Evolutionary conservation across 805 yeast genomes (phyloP).

Genomic region (Pichia paraexigua): DNA sequence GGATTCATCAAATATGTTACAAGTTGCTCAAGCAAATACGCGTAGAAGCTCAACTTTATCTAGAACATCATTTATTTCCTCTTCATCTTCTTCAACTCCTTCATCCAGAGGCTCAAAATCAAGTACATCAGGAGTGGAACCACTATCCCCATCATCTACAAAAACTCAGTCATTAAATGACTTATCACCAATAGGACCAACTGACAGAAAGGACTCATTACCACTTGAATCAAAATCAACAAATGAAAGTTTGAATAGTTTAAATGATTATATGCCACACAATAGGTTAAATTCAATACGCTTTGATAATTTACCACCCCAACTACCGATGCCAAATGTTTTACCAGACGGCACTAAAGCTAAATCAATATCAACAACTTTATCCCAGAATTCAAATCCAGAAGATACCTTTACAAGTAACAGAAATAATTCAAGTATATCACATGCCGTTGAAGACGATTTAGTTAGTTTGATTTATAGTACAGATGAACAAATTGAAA

Average conservation of each 20-base stretch:
- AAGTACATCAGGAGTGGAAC: neutral
- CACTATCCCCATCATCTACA: neutral
- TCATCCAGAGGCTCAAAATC: neutral
- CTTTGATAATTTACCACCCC: constrained; percentile 40
- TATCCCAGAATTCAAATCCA: neutral
- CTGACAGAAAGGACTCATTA: neutral
- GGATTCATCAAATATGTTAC: neutral
- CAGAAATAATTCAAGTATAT: neutral
- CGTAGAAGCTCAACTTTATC: constrained; percentile 5
- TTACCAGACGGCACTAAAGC: constrained; percentile 17
- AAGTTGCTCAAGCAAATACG: neutral
- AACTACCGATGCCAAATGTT: constrained; percentile 42
- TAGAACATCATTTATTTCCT: neutral
- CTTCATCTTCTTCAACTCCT: neutral
- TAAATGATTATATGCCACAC: neutral
- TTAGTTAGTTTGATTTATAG: neutral
- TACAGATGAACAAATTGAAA: neutral
- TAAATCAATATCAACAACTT: neutral
- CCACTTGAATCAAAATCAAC: neutral
- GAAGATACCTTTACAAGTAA: neutral
- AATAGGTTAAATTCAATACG: neutral
- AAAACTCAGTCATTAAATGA: neutral
- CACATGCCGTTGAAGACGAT: neutral
- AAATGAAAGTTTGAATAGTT: neutral
- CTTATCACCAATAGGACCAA: neutral